Percentiles rank a stretch among this genome's conserved stretches.
Conservation (phyloP, 2,329 filamentous ascomycete genomes). For the Alternaria infectoria region DNA sequence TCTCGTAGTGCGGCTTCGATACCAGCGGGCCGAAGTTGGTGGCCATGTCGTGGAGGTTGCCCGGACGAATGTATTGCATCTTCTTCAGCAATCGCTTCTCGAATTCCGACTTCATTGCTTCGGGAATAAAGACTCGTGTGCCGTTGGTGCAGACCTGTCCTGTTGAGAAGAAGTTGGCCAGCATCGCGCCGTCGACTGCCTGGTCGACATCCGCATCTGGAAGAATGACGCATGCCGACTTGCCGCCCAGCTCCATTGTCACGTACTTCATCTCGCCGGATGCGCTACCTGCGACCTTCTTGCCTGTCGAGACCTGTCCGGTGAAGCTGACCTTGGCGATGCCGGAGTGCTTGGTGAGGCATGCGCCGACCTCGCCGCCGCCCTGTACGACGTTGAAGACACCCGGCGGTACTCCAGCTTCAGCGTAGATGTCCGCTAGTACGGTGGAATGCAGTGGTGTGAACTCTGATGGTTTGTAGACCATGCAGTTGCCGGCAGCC, state of each 20-base stretch:
- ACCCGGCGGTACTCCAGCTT: slow-evolving; percentile 79
- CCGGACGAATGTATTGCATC: slow-evolving; percentile 72
- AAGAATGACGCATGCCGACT: slow-evolving; percentile 80
- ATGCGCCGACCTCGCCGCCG: slow-evolving; percentile 76
- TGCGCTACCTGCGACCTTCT: slow-evolving; percentile 78
- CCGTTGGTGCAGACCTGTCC: slow-evolving; percentile 95
- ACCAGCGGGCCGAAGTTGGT: slow-evolving; percentile 89
- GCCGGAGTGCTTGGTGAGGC: slow-evolving; percentile 72
- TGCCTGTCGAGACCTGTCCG: slow-evolving; percentile 82
- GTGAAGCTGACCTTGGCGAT: slow-evolving; percentile 91
- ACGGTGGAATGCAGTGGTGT: slow-evolving; percentile 82
- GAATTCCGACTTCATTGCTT: slow-evolving; percentile 68
- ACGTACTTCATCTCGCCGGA: slow-evolving; percentile 85
- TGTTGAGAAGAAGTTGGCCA: slow-evolving; percentile 91
- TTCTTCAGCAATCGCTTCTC: slow-evolving; percentile 73
- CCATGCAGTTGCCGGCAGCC: slow-evolving; percentile 86
- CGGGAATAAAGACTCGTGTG: slow-evolving; percentile 82
- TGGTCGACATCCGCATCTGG: slow-evolving; percentile 78
- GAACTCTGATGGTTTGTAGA: slow-evolving; percentile 89
- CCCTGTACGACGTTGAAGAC: slow-evolving; percentile 90
- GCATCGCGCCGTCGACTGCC: slow-evolving; percentile 89
- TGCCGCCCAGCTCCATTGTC: slow-evolving; percentile 91
- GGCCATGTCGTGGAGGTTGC: slow-evolving; percentile 71
- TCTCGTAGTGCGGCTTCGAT: slow-evolving; percentile 74
- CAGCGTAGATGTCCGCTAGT: slow-evolving; percentile 76